Conservation (phyloP, 257 asterid species). For the Petunia secreta region DNA sequence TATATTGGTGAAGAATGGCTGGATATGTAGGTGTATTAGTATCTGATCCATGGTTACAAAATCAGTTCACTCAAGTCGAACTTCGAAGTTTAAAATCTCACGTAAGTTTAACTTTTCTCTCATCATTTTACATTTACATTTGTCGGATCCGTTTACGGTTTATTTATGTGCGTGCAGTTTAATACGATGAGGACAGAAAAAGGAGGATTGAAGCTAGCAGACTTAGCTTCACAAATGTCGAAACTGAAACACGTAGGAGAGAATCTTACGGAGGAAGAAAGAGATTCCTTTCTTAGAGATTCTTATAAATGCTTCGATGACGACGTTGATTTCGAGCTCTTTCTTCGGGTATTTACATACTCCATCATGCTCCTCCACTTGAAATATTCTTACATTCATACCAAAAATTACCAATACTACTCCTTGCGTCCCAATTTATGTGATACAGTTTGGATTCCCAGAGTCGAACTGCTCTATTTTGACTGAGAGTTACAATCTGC, state of each 20-base stretch:
- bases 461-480: no score
- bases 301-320: slow-evolving; percentile 64
- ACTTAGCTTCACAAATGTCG: slow-evolving; percentile 83
- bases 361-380: not conserved
- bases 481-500: no score
- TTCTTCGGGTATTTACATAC: slow-evolving; percentile 65
- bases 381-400: not conserved
- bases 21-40: slow-evolving; percentile 35
- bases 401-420: not conserved
- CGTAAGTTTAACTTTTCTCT: slow-evolving; percentile 23
- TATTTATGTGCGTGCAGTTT: slow-evolving; percentile 53
- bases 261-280: slow-evolving; percentile 77
- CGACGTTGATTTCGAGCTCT: slow-evolving; percentile 88
- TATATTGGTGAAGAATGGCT: slow-evolving; percentile 18
- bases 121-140: not conserved
- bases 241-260: slow-evolving; percentile 89
- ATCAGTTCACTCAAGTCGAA: slow-evolving; percentile 36
- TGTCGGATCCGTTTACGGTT: not conserved
- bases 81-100: slow-evolving; percentile 31
- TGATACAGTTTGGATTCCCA: no score
- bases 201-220: slow-evolving; percentile 61
- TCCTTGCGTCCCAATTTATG: no score
- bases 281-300: slow-evolving; percentile 71
- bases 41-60: slow-evolving; percentile 37
- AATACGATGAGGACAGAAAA: slow-evolving; percentile 77